A percentile compares a stretch with the other conserved stretches of the same genome.
These are phyloP conservation scores for Domatiomyces catenatus DNA, from an alignment of 2,329 filamentous ascomycete species.

Conservation along the genomic window DNA sequence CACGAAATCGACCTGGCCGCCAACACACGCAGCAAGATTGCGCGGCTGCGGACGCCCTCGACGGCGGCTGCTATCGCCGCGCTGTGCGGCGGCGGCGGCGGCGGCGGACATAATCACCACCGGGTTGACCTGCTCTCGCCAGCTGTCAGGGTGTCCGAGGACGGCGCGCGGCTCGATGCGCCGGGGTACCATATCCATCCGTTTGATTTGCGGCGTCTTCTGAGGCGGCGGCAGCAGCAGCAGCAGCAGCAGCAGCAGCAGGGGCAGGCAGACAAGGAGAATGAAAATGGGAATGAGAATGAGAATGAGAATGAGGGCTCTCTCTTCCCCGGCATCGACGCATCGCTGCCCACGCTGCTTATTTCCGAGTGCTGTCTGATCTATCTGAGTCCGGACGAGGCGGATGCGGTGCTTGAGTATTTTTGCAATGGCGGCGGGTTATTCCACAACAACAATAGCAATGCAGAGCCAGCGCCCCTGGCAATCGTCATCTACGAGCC, in stretches of 20 bases:
- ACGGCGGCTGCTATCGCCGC: slow-evolving; percentile 19
- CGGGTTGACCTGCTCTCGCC: slow-evolving; percentile 20
- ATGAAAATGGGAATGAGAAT: background rate
- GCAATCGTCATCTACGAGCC: slow-evolving; percentile 76
- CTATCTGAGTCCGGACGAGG: slow-evolving; percentile 57
- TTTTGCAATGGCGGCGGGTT: slow-evolving; percentile 42
- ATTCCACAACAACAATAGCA: no score
- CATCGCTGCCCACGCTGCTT: slow-evolving; percentile 58
- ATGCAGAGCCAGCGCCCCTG: no score
- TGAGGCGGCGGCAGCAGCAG: no score
- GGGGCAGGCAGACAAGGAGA: no score
- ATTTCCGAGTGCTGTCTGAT: slow-evolving; percentile 93
- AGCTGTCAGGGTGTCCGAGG: slow-evolving; percentile 20
- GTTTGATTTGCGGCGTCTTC: slow-evolving; percentile 53
- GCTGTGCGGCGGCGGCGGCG: slow-evolving; percentile 13
- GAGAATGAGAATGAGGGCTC: background rate
- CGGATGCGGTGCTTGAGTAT: slow-evolving; percentile 48
- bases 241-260: no score
- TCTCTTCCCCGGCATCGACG: slow-evolving; percentile 29
- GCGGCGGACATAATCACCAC: no score
- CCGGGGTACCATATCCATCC: slow-evolving; percentile 42
- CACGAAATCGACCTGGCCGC: slow-evolving; percentile 83
- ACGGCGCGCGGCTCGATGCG: slow-evolving; percentile 31
- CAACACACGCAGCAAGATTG: slow-evolving; percentile 54
- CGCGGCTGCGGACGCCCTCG: slow-evolving; percentile 11